Evolutionary conservation across 2,329 filamentous ascomycete species (phyloP), one percentile per base, ranked within the genome.

Genomic region (Epichloe bromicola): DNA sequence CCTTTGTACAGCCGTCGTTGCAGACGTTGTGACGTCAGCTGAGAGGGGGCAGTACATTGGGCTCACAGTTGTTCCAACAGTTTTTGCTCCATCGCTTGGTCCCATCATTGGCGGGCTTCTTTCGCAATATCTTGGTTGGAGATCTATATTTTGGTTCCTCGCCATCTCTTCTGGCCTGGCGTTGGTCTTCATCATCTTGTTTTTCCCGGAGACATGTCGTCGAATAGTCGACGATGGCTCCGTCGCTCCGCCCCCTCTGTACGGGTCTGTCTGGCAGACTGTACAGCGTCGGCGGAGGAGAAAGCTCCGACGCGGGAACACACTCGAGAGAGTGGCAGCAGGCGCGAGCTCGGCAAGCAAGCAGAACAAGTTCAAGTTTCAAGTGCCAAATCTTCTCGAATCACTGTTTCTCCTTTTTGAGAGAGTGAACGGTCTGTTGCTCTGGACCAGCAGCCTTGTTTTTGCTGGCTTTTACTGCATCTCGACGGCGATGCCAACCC

Each of bases 31-130:
- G 11, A 83, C 80, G 0, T 75, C 75, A 2, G 74, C 74, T 0
- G 82, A 87, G 59, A 68, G 83, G 53, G 80, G 80, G 2, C 67
- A 72, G 38, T 80, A 80, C 56, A 72, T 84, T 49, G 79, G 73
- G 40, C 72, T 73, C 57, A 76, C 71, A 23, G 70, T 69, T 19
- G 63, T 71, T 19, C 75, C 71, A 2, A 61, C 65, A 0, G 70
- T 80, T 0, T 59, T 83, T 1, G 74, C 67, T 0, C 72, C 72
- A 4, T 66, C 71, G 0, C 49, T 76, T 3, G 73, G 77, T 0
- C 81, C 82, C 0, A 70, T 83, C 11, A 67, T 83, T 14, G 80
- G 80, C 2, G 81, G 80, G 1, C 55, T 80, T 1, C 66, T 85
- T 2, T 69, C 71, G 4, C 68, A 80, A 45, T 77, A 72, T 46